Percentiles rank a stretch among this genome's conserved stretches.
These are phyloP conservation scores for Entophlyctis helioformis DNA, from an alignment of 192 early-diverging fungal genomes.

Conservation along the genomic window DNA sequence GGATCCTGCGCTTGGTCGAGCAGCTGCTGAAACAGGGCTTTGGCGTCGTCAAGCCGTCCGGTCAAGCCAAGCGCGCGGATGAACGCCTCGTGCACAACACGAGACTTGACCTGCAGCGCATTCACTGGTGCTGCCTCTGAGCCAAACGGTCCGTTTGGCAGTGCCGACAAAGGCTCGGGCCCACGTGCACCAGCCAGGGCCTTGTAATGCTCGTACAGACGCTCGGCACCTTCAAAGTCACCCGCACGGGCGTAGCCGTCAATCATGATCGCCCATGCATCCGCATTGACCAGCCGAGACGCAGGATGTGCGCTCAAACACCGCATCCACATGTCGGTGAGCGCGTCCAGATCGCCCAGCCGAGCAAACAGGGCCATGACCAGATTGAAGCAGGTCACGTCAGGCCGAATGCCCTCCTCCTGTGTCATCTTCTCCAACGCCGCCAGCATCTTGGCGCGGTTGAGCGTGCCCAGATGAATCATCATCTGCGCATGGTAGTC, in stretches of 20 bases:
- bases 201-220: conserved; percentile 2
- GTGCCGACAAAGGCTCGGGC: too few species aligned
- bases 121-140: too few species aligned
- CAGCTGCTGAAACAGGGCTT: conserved; percentile 1
- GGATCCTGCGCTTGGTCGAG: neutral
- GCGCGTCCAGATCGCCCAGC: neutral
- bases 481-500: conserved; percentile 11
- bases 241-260: conserved; percentile 4
- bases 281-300: conserved; percentile 7
- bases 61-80: conserved; percentile 8
- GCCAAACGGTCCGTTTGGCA: too few species aligned
- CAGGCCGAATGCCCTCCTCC: conserved; percentile 6
- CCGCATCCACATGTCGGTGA: neutral
- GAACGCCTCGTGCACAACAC: conserved; percentile 8
- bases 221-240: conserved; percentile 1
- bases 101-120: neutral
- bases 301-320: conserved; percentile 4
- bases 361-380: conserved; percentile 10
- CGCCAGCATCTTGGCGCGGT: neutral
- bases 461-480: conserved; percentile 5
- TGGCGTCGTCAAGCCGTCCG: conserved; percentile 1
- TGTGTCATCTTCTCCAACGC: conserved; percentile 1
- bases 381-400: conserved; percentile 6
- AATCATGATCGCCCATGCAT: conserved; percentile 17
- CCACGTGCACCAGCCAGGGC: neutral